Conservation (phyloP, 164 flowering plant genomes). For the Cinnamomum micranthum region DNA sequence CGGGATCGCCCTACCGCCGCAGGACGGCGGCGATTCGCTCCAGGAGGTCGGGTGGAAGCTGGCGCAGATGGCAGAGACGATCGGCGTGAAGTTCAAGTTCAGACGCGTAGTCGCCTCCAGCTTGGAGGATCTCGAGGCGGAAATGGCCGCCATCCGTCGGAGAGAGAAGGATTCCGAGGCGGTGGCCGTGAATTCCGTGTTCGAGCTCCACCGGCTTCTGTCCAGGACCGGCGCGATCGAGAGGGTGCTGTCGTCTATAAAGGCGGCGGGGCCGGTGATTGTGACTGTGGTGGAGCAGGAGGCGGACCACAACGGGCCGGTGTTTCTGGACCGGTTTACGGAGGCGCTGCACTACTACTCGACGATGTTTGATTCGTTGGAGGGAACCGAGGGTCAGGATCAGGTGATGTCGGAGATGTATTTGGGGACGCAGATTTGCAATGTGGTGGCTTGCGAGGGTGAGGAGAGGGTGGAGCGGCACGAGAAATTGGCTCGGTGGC, state of each 20-base stretch:
- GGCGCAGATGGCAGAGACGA: conserved; percentile 55
- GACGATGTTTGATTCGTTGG: conserved; percentile 72
- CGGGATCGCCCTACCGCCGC: conserved; percentile 69
- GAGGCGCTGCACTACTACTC: conserved; percentile 71
- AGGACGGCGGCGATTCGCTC: conserved; percentile 43
- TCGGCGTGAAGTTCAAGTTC: conserved; percentile 57
- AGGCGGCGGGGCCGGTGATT: conserved; percentile 50
- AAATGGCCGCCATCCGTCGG: conserved; percentile 39
- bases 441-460: conserved; percentile 83
- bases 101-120: conserved; percentile 42
- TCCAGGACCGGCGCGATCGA: conserved; percentile 56
- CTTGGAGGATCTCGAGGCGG: conserved; percentile 54
- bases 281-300: conserved; percentile 79
- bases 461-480: conserved; percentile 68
- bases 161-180: conserved; percentile 31
- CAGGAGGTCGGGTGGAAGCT: conserved; percentile 65
- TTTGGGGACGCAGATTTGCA: conserved; percentile 68
- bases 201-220: conserved; percentile 60
- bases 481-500: conserved; percentile 65
- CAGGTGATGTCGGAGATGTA: conserved; percentile 65
- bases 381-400: conserved; percentile 42
- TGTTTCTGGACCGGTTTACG: conserved; percentile 64
- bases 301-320: conserved; percentile 67
- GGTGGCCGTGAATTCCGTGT: conserved; percentile 67
- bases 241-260: conserved; percentile 43